phyloP scores from a whole-genome alignment of 2,329 filamentous ascomycete genomes.

The Zymoseptoria passerinii region DNA sequence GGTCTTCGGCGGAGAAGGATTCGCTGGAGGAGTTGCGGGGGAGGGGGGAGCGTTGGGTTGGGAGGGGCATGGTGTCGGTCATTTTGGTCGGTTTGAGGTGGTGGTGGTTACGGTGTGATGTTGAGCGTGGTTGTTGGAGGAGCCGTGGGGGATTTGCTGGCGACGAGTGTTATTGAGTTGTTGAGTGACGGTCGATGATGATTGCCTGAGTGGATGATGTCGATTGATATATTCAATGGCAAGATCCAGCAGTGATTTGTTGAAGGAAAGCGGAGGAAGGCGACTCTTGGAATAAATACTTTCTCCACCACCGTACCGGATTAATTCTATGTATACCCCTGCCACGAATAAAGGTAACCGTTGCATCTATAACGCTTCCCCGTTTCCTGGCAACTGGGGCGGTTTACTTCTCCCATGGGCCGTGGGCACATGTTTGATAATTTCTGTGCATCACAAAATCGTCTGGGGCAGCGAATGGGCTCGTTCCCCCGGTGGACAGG shows the following conservation, averaged over 20 bases:
- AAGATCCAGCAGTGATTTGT: not conserved
- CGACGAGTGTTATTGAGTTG: not conserved
- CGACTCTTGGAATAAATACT: too few species aligned
- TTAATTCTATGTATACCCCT: too few species aligned
- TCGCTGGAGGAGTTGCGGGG: conserved; percentile 32
- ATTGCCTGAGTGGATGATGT: not conserved
- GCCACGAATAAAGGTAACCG: too few species aligned
- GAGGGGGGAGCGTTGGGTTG: conserved; percentile 17
- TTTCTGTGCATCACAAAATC: too few species aligned
- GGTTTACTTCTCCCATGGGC: too few species aligned
- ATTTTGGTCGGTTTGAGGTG: conserved; percentile 12
- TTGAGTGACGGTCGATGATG: not conserved
- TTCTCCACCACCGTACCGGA: too few species aligned
- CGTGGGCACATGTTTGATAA: too few species aligned
- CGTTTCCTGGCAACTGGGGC: too few species aligned
- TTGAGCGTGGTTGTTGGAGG: not conserved
- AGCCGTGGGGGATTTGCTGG: not conserved
- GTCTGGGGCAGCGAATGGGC: too few species aligned
- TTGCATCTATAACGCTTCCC: too few species aligned
- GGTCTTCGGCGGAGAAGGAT: conserved; percentile 30
- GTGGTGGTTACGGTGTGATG: not conserved
- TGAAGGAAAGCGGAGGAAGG: too few species aligned
- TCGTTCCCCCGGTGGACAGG: too few species aligned
- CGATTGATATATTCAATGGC: not conserved
- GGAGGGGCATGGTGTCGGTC: conserved; percentile 29